Base-by-base conservation (phyloP, 371 early-diverging fungal genomes). In the Apophysomyces trapeziformis region DNA sequence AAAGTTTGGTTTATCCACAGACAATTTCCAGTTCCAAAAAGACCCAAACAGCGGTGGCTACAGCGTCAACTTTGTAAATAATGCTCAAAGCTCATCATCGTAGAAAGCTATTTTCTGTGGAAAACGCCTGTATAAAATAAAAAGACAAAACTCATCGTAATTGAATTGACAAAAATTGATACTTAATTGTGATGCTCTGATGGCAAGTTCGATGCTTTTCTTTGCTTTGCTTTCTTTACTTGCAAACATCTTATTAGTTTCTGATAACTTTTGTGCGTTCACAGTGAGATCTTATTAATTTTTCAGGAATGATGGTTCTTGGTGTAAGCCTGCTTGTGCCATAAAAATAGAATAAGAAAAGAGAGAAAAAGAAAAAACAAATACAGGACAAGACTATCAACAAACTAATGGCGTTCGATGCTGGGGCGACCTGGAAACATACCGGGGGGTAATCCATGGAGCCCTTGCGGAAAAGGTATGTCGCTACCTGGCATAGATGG, bases 1-100 rank as follows among this genome's bases (percentile, higher is more conserved):
- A 38, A 89, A 85, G 60, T 89, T 92, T 74, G 93, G 93, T 8
- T 63, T 92, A 36, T 90, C 91, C 7, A 85, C 88, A 5, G 85
- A 91, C 64, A 90, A 89, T 65, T 92, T 92, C 68, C 85, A 90
- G 65, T 82, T 91, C 70, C 79, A 87, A 57, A 78, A 85, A 62
- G 87, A 90, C 73, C 83, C 87, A 7, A 65, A 61, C 0, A 75
- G 77, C 45, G 90, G 92, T 11, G 82, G 86, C 2, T 91, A 89
- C 66, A 85, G 80, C 35, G 76, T 91, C 63, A 88, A 87, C 67
- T 88, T 88, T 80, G 88, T 87, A 64, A 87, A 87, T 71, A 80
- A 80, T 11, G 2, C 8, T 26, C 54, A 21, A 50, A 11, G 8
- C 21, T 26, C 41, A 41, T 41, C 41, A 41, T 41, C 41, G 11